Evolutionary conservation across 2,329 filamentous ascomycete genomes (phyloP).

Genomic region (Exophiala mesophila): DNA sequence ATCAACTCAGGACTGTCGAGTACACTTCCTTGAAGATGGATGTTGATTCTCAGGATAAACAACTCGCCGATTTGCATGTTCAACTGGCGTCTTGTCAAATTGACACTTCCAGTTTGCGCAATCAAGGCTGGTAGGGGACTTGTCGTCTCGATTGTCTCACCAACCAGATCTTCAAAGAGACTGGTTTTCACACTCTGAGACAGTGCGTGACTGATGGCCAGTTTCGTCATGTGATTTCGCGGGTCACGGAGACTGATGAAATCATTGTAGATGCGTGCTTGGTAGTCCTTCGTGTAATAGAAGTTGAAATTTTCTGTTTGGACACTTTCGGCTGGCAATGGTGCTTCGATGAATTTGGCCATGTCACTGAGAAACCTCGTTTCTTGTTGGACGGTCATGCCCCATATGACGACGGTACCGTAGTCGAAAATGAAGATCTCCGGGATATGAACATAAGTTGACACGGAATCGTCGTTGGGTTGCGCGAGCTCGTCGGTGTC

Average conservation of each 20-base stretch:
- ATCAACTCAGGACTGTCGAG: constrained; percentile 96
- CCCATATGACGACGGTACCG: constrained; percentile 96
- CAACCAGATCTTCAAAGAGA: constrained; percentile 90
- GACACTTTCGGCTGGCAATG: constrained; percentile 79
- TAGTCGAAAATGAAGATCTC: constrained; percentile 97
- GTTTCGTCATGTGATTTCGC: constrained; percentile 95
- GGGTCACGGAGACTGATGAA: constrained; percentile 95
- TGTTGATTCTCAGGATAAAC: constrained; percentile 95
- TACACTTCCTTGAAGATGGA: constrained; percentile 93
- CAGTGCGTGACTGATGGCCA: constrained; percentile 92
- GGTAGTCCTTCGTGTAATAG: constrained; percentile 97
- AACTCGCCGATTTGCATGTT: constrained; percentile 99
- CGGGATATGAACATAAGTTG: constrained; percentile 82
- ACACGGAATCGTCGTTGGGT: constrained; percentile 56
- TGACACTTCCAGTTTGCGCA: constrained; percentile 85
- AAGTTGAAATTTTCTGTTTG: constrained; percentile 99
- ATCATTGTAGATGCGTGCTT: constrained; percentile 98
- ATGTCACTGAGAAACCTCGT: constrained; percentile 89
- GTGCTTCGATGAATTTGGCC: constrained; percentile 87
- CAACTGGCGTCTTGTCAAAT: constrained; percentile 80
- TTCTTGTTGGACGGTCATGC: constrained; percentile 88
- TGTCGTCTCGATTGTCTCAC: constrained; percentile 86
- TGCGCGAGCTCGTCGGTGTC: constrained; percentile 37
- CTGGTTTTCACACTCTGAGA: constrained; percentile 98
- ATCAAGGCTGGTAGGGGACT: constrained; percentile 92